Conservation (phyloP, 169 alveolate species). For the Plasmodium vivax region DNA sequence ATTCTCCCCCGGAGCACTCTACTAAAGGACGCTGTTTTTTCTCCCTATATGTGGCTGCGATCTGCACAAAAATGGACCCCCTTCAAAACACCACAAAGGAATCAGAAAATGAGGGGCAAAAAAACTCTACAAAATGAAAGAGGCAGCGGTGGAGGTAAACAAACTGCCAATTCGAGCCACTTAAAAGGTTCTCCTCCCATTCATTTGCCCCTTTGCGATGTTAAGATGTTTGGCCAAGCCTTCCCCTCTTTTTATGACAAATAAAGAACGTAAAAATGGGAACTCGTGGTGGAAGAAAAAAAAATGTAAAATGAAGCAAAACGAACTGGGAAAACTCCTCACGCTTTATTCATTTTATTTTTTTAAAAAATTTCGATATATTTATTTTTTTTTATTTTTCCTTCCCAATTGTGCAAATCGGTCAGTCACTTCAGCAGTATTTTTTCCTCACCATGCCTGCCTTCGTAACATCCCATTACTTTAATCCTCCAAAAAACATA, state of each 20-base stretch:
- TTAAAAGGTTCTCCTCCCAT: background rate
- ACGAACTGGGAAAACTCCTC: background rate
- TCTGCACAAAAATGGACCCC: background rate
- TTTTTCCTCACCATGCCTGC: background rate
- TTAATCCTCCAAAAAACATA: background rate
- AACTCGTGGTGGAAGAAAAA: background rate
- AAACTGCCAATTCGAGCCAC: background rate
- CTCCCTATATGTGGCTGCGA: background rate
- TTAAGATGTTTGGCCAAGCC: background rate
- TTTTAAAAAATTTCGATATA: background rate
- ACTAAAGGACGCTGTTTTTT: background rate
- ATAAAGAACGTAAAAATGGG: background rate
- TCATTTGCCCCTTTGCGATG: background rate
- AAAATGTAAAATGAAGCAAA: background rate
- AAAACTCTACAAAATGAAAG: background rate
- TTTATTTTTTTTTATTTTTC: background rate
- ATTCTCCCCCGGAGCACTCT: background rate
- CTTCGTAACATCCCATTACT: background rate
- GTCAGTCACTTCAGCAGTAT: background rate
- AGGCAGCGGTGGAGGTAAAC: background rate
- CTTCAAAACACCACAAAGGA: background rate
- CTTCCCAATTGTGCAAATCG: background rate
- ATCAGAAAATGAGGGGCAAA: background rate
- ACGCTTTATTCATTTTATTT: background rate
- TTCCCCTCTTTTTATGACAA: background rate